These are phyloP conservation scores for Fusarium sp. DNA, from an alignment of 2,329 filamentous ascomycete genomes.

Conservation along the genomic window DNA sequence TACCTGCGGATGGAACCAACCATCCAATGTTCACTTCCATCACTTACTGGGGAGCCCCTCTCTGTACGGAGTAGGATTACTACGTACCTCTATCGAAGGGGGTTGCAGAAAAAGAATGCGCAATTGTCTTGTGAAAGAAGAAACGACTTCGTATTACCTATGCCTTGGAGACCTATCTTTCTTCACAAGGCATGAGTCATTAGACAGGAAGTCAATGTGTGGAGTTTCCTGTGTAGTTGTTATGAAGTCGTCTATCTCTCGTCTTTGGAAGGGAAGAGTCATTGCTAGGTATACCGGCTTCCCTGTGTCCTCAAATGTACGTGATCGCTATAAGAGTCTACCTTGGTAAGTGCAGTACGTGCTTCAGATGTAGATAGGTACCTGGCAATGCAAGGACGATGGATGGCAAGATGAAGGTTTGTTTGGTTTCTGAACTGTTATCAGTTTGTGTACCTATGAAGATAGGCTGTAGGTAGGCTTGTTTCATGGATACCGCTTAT, in stretches of 20 bases:
- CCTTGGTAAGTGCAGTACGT: background rate
- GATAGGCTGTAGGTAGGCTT: background rate
- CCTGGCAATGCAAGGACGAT: background rate
- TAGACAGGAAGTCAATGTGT: background rate
- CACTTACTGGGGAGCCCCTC: background rate
- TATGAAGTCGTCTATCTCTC: background rate
- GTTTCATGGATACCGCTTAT: conserved; percentile 11
- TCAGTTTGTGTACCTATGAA: background rate
- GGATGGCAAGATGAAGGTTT: background rate
- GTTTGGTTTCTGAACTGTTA: conserved; percentile 25
- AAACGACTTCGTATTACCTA: background rate
- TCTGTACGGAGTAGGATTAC: background rate
- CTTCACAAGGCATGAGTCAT: background rate
- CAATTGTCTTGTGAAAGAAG: background rate
- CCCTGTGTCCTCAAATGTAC: background rate
- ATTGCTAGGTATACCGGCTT: no score
- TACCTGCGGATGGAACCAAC: background rate
- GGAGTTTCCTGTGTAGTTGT: background rate
- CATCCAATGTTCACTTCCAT: conserved; percentile 11
- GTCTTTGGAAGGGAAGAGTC: background rate
- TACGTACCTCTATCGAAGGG: background rate
- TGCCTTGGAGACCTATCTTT: background rate
- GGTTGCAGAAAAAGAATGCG: background rate
- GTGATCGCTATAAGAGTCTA: background rate
- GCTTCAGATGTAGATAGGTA: background rate